Conservation (phyloP, 805 yeast genomes). For the Brettanomyces naardenensis region DNA sequence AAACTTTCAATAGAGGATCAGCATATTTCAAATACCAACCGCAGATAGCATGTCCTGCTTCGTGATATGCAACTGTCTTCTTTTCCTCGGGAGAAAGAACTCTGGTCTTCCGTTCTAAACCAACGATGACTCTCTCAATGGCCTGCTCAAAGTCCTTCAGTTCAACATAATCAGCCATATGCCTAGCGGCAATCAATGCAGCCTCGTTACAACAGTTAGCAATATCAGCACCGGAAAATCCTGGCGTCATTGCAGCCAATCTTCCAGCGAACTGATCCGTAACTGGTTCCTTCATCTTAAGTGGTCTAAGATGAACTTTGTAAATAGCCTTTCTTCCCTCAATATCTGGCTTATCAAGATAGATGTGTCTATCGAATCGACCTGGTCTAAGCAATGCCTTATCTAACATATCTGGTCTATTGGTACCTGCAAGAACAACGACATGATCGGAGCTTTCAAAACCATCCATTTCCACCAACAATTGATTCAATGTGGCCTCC, state of each 20-base stretch:
- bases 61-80: slow-evolving; percentile 90
- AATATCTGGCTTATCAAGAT: slow-evolving; percentile 88
- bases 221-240: slow-evolving; percentile 97
- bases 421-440: slow-evolving; percentile 96
- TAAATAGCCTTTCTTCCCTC: slow-evolving; percentile 93
- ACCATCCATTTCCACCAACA: slow-evolving; percentile 98
- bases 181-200: slow-evolving; percentile 92
- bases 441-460: slow-evolving; percentile 86
- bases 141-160: slow-evolving; percentile 88
- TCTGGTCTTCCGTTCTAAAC: slow-evolving; percentile 84
- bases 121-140: slow-evolving; percentile 95
- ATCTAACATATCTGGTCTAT: slow-evolving; percentile 90
- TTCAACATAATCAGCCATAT: slow-evolving; percentile 59
- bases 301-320: slow-evolving; percentile 71
- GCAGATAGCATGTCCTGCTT: slow-evolving; percentile 98
- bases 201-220: slow-evolving; percentile 97
- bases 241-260: slow-evolving; percentile 93
- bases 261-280: slow-evolving; percentile 67
- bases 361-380: slow-evolving; percentile 89
- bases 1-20: slow-evolving; percentile 90
- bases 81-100: slow-evolving; percentile 82
- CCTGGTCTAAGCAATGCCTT: slow-evolving; percentile 95
- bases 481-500: slow-evolving; percentile 91
- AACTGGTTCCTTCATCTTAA: slow-evolving; percentile 46
- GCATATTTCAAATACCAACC: slow-evolving; percentile 93